Evolutionary conservation across 2,329 filamentous ascomycete species (phyloP).

Genomic region (Colletotrichum sp.): DNA sequence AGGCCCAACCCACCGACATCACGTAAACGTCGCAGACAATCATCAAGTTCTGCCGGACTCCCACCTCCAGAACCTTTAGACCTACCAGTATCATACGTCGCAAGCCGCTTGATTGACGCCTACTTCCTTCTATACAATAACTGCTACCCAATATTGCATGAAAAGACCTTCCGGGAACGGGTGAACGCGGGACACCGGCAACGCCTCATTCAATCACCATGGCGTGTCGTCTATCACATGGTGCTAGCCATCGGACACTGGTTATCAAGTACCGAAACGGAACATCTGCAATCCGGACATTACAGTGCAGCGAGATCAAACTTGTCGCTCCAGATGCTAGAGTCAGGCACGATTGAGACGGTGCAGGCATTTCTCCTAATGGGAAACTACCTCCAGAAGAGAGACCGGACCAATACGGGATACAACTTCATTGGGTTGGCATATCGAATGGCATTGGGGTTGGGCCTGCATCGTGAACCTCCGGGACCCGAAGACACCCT

Average conservation of each 20-base stretch:
- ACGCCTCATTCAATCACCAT: not conserved
- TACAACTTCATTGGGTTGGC: conserved; percentile 58
- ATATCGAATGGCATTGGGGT: conserved; percentile 51
- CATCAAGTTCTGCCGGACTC: not conserved
- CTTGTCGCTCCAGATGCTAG: conserved; percentile 46
- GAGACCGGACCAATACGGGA: conserved; percentile 54
- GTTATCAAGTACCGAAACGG: conserved; percentile 27
- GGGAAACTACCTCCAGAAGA: conserved; percentile 56
- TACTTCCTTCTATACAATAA: conserved; percentile 50
- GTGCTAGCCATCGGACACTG: conserved; percentile 42
- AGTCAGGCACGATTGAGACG: conserved; percentile 47
- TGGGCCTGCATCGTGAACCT: conserved; percentile 55
- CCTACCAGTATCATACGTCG: conserved; percentile 10
- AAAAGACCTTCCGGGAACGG: conserved; percentile 46
- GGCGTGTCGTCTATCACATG: conserved; percentile 31
- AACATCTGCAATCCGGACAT: conserved; percentile 18
- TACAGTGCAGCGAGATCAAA: conserved; percentile 34
- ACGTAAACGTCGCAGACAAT: not conserved
- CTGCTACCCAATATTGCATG: conserved; percentile 51
- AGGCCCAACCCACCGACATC: not conserved
- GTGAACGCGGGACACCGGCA: conserved; percentile 19
- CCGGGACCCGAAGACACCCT: conserved; percentile 34
- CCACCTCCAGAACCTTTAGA: not conserved
- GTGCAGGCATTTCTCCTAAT: conserved; percentile 50
- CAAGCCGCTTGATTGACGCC: conserved; percentile 36